Evolutionary conservation across 2,329 filamentous ascomycete species (phyloP), one percentile per base, ranked within the genome.

Genomic region (Didymella segeticola): DNA sequence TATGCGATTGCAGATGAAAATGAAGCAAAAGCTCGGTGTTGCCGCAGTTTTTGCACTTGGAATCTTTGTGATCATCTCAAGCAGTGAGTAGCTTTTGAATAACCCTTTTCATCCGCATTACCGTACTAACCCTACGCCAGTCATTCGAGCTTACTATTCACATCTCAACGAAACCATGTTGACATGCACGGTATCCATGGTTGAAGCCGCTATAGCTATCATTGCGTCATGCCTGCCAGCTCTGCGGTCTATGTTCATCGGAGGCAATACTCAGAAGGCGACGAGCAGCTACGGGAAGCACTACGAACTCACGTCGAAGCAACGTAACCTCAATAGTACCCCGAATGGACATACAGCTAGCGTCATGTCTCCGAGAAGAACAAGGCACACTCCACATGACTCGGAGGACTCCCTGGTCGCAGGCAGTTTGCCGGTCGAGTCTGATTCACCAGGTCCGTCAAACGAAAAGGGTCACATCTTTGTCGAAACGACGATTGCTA

Each of bases 161-260:
- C 38, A 52, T 7, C 51, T 14, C 22, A 58, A 66, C 39, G 47
- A 66, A 29, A 65, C 61, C 2, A 65, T 66, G 62, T 41, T 66
- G 23, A 66, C 63, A 0, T 63, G 58, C 30, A 65, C 62, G 23
- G 63, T 64, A n/a, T 66, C 63, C 14, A 64, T 62, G 61, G 55
- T 65, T 12, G 63, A 66, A 41, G 61, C 55, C 4, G 61, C 74
- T 4, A 70, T 78, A 7, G 73, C 76, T 1, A 76, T 78, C 27
- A 77, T 78, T 9, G 73, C 74, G 1, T 68, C 72, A 2, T 77
- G 72, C n/a, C 70, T 77, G 1, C 75, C 75, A 10, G 63, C 63
- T 9, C 43, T 66, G 9, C 63, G 60, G 38, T 61, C 63, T 22
- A 58, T 62, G 53, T 37, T 65, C 12, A 49, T 66, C 12, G 63